Base-by-base conservation (phyloP, 805 yeast species). In the Candida vaughaniae region DNA sequence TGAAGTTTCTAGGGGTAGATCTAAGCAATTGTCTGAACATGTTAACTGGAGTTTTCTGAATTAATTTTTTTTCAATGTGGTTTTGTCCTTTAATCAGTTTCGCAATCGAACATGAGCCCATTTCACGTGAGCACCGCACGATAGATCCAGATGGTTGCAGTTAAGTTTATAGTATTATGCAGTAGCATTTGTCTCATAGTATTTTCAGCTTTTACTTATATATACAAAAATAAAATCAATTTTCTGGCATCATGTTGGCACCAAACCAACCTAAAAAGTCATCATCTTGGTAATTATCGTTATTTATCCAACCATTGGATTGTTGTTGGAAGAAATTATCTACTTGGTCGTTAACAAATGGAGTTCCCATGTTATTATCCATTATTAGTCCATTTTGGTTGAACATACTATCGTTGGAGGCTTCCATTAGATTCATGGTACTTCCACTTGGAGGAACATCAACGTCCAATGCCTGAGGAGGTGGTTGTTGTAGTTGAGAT, bases 261-360 rank as follows among this genome's bases (percentile, higher is more conserved):
- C 87, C 95, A 67, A 90, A 85, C 96, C 96, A 90, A 9, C 97
- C 97, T 31, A 90, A 65, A 52, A 90, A 84, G 55, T 90, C 97
- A 53, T 90, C 97, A 35, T 80, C 86, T 22, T 64, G 66, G 38
- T 60, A 53, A 35, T 60, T 64, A 25, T 61, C 58, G 38, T 80
- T 82, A 53, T 86, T 89, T 55, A 82, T 74, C 95, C 95, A 87
- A 20, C 88, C 90, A 22, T 82, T 78, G 18, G 89, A 84, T 48
- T 85, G 93, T 56, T 83, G 88, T 55, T 83, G 88, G 60, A 85
- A 79, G 47, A 85, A 83, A 14, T 70, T 69, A 49, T 82, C 80
- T 51, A 79, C 60, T 36, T 56, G 69, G 41, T 48, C 62, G 12
- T 52, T 47, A 6, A 51, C 48, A 16, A 39, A 42, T 15, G 48